Evolutionary conservation across 345 rosid species (phyloP), one percentile per base, ranked within the genome.

Genomic region (Hibiscus tridactylites): DNA sequence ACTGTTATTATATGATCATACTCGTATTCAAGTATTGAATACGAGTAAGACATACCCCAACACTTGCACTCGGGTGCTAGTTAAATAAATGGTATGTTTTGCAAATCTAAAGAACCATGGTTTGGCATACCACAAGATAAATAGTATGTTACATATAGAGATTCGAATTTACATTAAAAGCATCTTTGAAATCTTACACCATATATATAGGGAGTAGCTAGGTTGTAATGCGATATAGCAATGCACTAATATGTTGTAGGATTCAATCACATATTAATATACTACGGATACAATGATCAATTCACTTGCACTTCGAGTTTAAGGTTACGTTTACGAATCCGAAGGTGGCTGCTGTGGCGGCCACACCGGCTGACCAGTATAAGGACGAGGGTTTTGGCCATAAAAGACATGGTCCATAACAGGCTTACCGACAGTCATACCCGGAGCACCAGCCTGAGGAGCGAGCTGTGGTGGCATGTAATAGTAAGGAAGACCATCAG

Each of bases 361-460:
- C 91, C 95, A 85, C 84, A 87, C 83, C 9, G 85, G 96, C 70
- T 85, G 94, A 70, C 81, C 87, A 83, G 85, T 80, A 66, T 86
- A 90, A 8, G 91, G 89, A 65, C 82, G 86, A 39, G 87, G 47
- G 65, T 82, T 86, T 65, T 82, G 85, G 37, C 81, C 88, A 53
- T 82, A 89, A 61, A 85, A 74, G 2, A 87, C 52, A 26, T 90
- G 96, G 71, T 87, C 91, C 82, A 83, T 81, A 50, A 84, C 79
- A 0, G 94, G 91, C 80, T 90, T 90, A 54, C 94, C 97, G 80
- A 91, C 83, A 57, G 86, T 88, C 96, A 91, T 83, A 53, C 93
- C 96, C 0, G 94, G 87, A 56, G 87, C 65, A 61, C 92, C 93
- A 16, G 85, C 84, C 78, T 81, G 88, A 2, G 93, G 83, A 61